These are phyloP conservation scores for Starmerella potacharoeniae DNA, from an alignment of 805 yeast species.

Conservation along the genomic window DNA sequence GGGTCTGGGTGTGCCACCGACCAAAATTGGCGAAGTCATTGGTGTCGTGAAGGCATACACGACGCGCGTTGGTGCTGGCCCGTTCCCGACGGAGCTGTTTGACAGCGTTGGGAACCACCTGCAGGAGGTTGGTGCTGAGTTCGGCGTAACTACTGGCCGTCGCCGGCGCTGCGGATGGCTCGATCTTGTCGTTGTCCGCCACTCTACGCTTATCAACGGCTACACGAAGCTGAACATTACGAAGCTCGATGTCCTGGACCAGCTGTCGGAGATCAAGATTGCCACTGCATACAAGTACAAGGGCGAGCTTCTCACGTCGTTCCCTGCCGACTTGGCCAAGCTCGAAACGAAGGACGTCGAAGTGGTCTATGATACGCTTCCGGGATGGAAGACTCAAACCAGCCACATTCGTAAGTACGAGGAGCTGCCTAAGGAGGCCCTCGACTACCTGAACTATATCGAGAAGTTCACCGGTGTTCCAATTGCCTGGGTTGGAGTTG, in stretches of 20 bases:
- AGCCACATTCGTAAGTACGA: conserved; percentile 56
- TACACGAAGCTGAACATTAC: conserved; percentile 90
- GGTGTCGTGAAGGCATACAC: conserved; percentile 99
- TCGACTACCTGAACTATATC: conserved; percentile 70
- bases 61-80: conserved; percentile 98
- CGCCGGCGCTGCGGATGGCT: conserved; percentile 99
- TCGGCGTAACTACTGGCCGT: conserved; percentile 97
- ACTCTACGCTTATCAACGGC: conserved; percentile 85
- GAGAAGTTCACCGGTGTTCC: conserved; percentile 78
- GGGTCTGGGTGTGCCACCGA: conserved; percentile 94
- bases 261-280: conserved; percentile 76
- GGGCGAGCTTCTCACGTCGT: conserved; percentile 61
- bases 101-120: conserved; percentile 75
- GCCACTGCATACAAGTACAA: conserved; percentile 73
- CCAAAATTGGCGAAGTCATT: conserved; percentile 60
- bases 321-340: conserved; percentile 84
- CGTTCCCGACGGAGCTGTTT: conserved; percentile 96
- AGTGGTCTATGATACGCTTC: conserved; percentile 79
- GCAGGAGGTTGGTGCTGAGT: conserved; percentile 89
- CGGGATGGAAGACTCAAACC: conserved; percentile 89
- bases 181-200: conserved; percentile 86
- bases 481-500: conserved; percentile 95
- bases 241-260: conserved; percentile 87
- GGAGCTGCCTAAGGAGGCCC: conserved; percentile 80
- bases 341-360: conserved; percentile 65